A percentile compares a stretch with the other conserved stretches of the same genome.
Conservation (phyloP, 805 yeast genomes). For the Candida xyloterini region DNA sequence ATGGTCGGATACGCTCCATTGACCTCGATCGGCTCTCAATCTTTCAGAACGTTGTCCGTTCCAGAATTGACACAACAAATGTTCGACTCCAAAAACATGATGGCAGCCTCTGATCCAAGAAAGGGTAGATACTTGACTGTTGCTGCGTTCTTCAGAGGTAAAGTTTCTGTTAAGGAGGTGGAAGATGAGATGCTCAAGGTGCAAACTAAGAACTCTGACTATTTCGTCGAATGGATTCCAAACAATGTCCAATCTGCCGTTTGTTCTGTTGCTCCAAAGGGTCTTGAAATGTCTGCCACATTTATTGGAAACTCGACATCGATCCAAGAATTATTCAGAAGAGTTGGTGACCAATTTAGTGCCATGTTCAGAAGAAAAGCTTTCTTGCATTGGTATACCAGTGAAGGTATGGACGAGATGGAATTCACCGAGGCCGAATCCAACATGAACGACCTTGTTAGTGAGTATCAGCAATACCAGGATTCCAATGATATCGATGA, state of each 20-base stretch:
- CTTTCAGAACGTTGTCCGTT: conserved; percentile 80
- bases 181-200: conserved; percentile 89
- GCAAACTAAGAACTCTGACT: conserved; percentile 74
- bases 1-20: conserved; percentile 95
- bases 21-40: conserved; percentile 74
- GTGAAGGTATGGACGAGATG: conserved; percentile 95
- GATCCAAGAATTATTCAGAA: conserved; percentile 83
- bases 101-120: conserved; percentile 93
- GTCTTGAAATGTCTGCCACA: conserved; percentile 84
- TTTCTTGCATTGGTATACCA: conserved; percentile 93
- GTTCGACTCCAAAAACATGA: conserved; percentile 90
- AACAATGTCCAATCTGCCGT: conserved; percentile 92
- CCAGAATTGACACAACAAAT: conserved; percentile 92
- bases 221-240: conserved; percentile 95
- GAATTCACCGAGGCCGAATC: conserved; percentile 94
- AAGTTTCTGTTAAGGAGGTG: conserved; percentile 87
- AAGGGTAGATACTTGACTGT: conserved; percentile 90
- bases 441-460: conserved; percentile 82
- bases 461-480: conserved; percentile 91
- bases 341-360: conserved; percentile 85
- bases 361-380: conserved; percentile 94
- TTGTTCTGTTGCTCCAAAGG: conserved; percentile 86
- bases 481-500: conserved; percentile 76
- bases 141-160: conserved; percentile 93
- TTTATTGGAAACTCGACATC: conserved; percentile 92